These are phyloP conservation scores for Pholiota adiposa DNA, from an alignment of 1,284 basidiomycete genomes.

Conservation along the genomic window DNA sequence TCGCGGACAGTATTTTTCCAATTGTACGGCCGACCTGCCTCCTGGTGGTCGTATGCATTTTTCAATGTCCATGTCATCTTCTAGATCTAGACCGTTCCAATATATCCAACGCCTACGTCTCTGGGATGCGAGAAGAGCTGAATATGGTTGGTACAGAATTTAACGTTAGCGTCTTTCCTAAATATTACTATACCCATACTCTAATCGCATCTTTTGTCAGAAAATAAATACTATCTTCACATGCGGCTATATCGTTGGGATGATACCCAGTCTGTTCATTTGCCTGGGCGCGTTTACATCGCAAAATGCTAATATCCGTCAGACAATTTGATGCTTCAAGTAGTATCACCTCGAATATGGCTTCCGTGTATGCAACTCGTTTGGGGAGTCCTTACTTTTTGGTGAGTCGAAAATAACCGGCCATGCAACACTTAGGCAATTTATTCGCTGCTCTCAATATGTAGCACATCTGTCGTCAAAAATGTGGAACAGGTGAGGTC, in stretches of 20 bases:
- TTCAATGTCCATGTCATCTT: conserved; percentile 3
- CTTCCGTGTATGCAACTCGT: conserved; percentile 66
- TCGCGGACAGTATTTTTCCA: conserved; percentile 60
- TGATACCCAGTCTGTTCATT: conserved; percentile 62
- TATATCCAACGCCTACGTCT: conserved; percentile 75
- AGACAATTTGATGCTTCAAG: conserved; percentile 70
- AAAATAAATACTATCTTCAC: conserved; percentile 77
- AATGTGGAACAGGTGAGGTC: conserved; percentile 56
- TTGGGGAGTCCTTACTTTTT: conserved; percentile 69
- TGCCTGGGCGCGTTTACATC: neutral
- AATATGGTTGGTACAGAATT: conserved; percentile 71
- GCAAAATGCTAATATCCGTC: conserved; percentile 7
- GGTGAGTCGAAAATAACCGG: conserved; percentile 38
- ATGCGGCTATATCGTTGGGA: conserved; percentile 72
- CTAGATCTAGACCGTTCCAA: conserved; percentile 70
- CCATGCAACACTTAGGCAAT: neutral
- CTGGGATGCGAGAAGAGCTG: conserved; percentile 83
- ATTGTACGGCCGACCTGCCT: conserved; percentile 44
- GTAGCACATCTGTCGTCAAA: conserved; percentile 58
- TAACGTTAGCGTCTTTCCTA: conserved; percentile 50
- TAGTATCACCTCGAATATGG: conserved; percentile 67
- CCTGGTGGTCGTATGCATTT: conserved; percentile 9
- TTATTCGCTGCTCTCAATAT: neutral
- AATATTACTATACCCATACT: neutral
- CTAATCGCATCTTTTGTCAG: conserved; percentile 33